Evolutionary conservation across 768 basidiomycete species (phyloP), one percentile per base, ranked within the genome.

Genomic region (Collybiopsis confluens): DNA sequence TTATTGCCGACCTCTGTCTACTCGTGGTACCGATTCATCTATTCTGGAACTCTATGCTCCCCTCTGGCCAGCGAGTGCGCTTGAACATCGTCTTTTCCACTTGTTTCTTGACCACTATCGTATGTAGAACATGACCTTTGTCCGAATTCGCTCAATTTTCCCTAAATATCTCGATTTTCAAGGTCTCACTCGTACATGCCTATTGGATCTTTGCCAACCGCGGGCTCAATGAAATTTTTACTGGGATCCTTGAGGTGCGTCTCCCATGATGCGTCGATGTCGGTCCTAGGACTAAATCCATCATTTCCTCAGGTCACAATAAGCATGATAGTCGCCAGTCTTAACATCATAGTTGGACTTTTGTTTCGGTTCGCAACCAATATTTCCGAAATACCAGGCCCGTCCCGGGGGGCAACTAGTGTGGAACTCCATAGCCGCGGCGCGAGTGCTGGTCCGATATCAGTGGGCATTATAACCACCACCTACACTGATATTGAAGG

Each of bases 161-260:
- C 13, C 0, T 23, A 8, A 24, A 7, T 20, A 15, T 36, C n/a
- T 15, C 18, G 33, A 4, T 2, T 13, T 23, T 24, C 13, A 33
- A 48, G 47, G 47, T 48, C 4, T 48, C 47, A 13, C 47, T 48
- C 7, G 47, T 48, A 20, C 47, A 48, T 26, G 47, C 47, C 1
- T 48, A 48, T 21, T 48, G 47, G 47, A 48, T 48, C 13, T 48
- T 48, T 16, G 47, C 47, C 47, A 48, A 48, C 20, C 47, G 30
- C 18, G 47, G 47, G 20, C 23, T 48, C 21, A 48, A 48, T 48
- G 47, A 48, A 23, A 48, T 48, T 33, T 48, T 48, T 21, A 48
- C 47, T 37, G 47, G 47, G 23, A 48, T 48, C 21, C 37, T 48
- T 21, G 47, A 48, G 33, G 47, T 48, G 7, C 5, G 45, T 30